A percentile compares a stretch with the other conserved stretches of the same genome.
Conservation (phyloP, 2,329 filamentous ascomycete species). For the Neurospora sp. region DNA sequence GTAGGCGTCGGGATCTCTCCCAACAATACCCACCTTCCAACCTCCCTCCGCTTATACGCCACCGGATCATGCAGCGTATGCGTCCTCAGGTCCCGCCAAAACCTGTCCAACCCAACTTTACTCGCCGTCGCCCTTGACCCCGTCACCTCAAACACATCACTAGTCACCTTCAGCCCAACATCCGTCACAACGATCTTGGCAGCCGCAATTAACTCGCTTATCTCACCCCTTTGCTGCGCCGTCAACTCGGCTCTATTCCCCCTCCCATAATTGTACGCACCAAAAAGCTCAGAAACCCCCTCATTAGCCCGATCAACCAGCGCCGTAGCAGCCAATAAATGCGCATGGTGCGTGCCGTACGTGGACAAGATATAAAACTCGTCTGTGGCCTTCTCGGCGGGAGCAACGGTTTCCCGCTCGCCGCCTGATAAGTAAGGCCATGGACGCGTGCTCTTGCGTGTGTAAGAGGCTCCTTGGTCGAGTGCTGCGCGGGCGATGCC, state of each 20-base stretch:
- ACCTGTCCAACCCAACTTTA: conserved; percentile 52
- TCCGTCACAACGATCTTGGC: conserved; percentile 55
- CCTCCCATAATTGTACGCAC: conserved; percentile 21
- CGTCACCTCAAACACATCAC: conserved; percentile 54
- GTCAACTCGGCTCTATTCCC: conserved; percentile 34
- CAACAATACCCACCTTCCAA: conserved; percentile 47
- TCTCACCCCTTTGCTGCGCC: conserved; percentile 43
- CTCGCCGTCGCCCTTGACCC: conserved; percentile 46
- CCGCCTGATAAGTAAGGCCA: conserved; percentile 49
- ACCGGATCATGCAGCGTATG: conserved; percentile 59
- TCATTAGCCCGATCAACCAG: conserved; percentile 46
- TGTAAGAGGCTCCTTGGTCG: conserved; percentile 45
- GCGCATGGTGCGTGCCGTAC: conserved; percentile 54
- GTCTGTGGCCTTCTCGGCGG: conserved; percentile 38
- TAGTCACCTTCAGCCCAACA: conserved; percentile 45
- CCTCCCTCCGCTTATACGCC: conserved; percentile 54
- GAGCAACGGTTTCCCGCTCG: conserved; percentile 23
- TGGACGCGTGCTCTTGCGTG: conserved; percentile 42
- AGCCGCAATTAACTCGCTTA: conserved; percentile 52
- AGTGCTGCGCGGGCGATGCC: conserved; percentile 52
- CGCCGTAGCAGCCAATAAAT: conserved; percentile 48
- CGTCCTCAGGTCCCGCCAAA: conserved; percentile 57
- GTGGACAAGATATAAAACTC: conserved; percentile 57
- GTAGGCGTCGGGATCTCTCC: conserved; percentile 46
- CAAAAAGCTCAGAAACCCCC: conserved; percentile 37